Percentiles rank a stretch among this genome's conserved stretches.
phyloP scores from a whole-genome alignment of 1,284 basidiomycete species.

The Mycena sp. region DNA sequence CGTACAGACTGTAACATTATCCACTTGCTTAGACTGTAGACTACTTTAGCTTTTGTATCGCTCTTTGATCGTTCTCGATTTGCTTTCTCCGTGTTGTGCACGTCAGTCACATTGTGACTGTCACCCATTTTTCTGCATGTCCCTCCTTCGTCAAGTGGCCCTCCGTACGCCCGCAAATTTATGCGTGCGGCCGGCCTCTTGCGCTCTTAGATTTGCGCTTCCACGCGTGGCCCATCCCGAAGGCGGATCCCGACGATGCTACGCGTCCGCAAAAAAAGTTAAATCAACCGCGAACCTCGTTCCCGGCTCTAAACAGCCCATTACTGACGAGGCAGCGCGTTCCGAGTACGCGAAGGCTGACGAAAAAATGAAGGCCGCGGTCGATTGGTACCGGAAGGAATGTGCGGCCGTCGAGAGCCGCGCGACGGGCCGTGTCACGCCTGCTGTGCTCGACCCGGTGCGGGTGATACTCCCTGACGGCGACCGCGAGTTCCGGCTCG shows the following conservation, averaged over 20 bases:
- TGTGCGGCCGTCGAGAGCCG: conserved; percentile 72
- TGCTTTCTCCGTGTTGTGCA: too few relatives aligned
- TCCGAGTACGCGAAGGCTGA: conserved; percentile 69
- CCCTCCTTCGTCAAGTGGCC: conserved; percentile 5
- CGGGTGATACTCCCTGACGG: conserved; percentile 59
- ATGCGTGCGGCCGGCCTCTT: conserved; percentile 3
- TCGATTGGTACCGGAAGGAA: conserved; percentile 79
- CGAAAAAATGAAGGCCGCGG: conserved; percentile 66
- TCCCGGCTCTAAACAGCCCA: conserved; percentile 65
- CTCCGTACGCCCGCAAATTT: conserved; percentile 3
- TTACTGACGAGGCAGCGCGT: conserved; percentile 57
- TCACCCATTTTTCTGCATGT: conserved; percentile 1
- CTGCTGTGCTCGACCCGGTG: conserved; percentile 74
- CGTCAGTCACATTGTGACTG: too few relatives aligned
- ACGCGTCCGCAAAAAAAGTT: conserved; percentile 44
- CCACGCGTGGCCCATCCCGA: background rate
- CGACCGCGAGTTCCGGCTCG: conserved; percentile 55
- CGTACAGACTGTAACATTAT: too few relatives aligned
- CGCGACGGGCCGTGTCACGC: conserved; percentile 79
- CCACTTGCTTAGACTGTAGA: too few relatives aligned
- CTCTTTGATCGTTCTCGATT: too few relatives aligned
- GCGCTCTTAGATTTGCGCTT: background rate
- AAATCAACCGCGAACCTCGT: conserved; percentile 62
- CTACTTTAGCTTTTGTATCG: too few relatives aligned
- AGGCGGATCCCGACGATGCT: conserved; percentile 1